Evolutionary conservation across 208 protist species (phyloP), one percentile per base, ranked within the genome.

Genomic region (Wallacemonas sp.): DNA sequence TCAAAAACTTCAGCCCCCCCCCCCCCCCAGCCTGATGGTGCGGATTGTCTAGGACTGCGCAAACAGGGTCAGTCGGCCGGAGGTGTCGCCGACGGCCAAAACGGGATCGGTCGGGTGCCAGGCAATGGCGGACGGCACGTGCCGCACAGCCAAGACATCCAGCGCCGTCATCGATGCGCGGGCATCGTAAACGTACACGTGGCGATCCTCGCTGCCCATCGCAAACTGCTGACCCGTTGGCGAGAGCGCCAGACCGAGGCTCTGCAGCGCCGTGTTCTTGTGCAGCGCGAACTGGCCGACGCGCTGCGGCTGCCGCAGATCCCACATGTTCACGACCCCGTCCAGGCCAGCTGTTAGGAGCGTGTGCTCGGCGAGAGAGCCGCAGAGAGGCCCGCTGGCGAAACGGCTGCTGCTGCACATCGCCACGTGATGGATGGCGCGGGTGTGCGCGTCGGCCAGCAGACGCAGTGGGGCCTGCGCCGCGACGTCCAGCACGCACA

Each of bases 311-410:
- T 82, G 62, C 2, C 91, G 82, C 57, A 93, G 33, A 48, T 96
- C 91, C 88, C 91, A 96, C 39, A 96, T 42, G 12, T 72, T 70
- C 12, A 89, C 91, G 0, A 75, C 75, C 32, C 67, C 79, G 62
- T 96, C 91, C 22, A 94, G 74, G 14, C 77, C 85, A 16, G 87
- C 86, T 1, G 86, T 90, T 11, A 82, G 42, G 61, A 91, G 92
- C 25, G 80, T 72, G 64, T 96, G 91, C 33, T 72, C 48, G 18
- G 75, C 16, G 38, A 38, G n/a, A 7, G 52, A 32, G 23, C 36
- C 71, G 25, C 59, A 42, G 41, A 64, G 54, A 7, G 26, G 7
- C n/a, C n/a, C n/a, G 7, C 23, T 7, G 16, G 57, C 79, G 63
- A 90, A 87, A 14, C 86, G 86, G 14, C 79, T 77, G 18, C 57